Base-by-base conservation (phyloP, 1,284 basidiomycete genomes). In the Ganoderma boninense region DNA sequence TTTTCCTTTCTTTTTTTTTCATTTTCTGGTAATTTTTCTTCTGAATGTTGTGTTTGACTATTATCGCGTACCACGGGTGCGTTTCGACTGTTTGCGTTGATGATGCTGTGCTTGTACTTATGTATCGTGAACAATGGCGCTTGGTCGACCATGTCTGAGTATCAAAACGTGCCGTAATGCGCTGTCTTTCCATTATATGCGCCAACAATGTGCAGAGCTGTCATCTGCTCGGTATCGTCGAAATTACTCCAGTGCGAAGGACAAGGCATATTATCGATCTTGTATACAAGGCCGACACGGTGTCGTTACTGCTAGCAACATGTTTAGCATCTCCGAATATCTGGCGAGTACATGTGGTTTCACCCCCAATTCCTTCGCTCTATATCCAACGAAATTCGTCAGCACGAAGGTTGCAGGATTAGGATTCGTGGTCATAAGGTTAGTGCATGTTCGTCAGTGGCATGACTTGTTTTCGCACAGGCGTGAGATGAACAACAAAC, bases 81-180 rank as follows among this genome's bases (percentile, higher is more conserved):
- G 26, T 20, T 62, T 60, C 20, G 14, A 8, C 7, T 59, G 18
- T 20, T 26, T 40, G 62, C 46, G 62, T 46, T 20, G 62, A 49
- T 63, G 62, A 63, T 63, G 62, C 44, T 63, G n/a, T 63, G 62
- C 62, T 63, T 63, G 26, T 63, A 63, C 46, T 49, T 26, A 44
- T 63, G 29, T 63, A 49, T 49, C 20, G 20, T 60, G 54, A 56
- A 32, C 57, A 18, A 60, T 57, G 56, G 56, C 56, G 32, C 56
- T 5, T n/a, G 56, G 26, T 57, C 18, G 57, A 40, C 35, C 20
- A 38, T 38, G 57, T 23, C 54, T 23, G 46, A 49, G 54, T n/a
- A 60, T n/a, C 38, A 6, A 60, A 6, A 6, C 11, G 4, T 14
- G 26, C 35, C 8, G 20, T 11, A 20, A 13, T 20, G 18, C 10